Conservation (phyloP, 164 flowering plant genomes). For the Vitis rotundifolia region DNA sequence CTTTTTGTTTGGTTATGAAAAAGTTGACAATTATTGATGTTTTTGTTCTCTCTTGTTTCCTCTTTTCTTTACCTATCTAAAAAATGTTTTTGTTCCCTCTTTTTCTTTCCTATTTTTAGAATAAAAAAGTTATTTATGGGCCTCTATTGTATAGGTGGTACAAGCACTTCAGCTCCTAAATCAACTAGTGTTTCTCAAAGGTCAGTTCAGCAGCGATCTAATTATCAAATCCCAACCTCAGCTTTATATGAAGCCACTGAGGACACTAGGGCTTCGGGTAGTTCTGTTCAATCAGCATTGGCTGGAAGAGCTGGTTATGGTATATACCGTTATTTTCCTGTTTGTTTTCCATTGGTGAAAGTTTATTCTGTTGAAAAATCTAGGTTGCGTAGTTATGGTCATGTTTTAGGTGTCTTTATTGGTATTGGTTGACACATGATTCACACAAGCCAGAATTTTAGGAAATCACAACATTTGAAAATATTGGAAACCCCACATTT, state of each 20-base stretch:
- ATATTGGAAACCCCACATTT: too few relatives aligned
- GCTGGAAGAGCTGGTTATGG: conserved; percentile 25
- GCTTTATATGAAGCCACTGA: conserved; percentile 73
- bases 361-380: not conserved
- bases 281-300: conserved; percentile 26
- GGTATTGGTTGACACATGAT: too few relatives aligned
- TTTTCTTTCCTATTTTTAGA: not conserved
- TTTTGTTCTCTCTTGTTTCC: not conserved
- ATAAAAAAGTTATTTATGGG: too few relatives aligned
- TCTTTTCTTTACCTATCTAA: too few relatives aligned
- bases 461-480: too few relatives aligned
- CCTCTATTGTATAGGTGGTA: conserved; percentile 24
- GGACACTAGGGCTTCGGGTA: conserved; percentile 25
- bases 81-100: not conserved
- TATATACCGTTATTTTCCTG: not conserved
- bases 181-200: conserved; percentile 42
- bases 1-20: too few relatives aligned
- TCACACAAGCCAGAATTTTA: too few relatives aligned
- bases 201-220: conserved; percentile 43
- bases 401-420: not conserved
- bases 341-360: not conserved
- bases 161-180: conserved; percentile 28
- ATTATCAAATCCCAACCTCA: conserved; percentile 88
- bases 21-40: not conserved
- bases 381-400: not conserved